Evolutionary conservation across 192 early-diverging fungal genomes (phyloP), one percentile per base, ranked within the genome.

Genomic region (Coemansia sp.): DNA sequence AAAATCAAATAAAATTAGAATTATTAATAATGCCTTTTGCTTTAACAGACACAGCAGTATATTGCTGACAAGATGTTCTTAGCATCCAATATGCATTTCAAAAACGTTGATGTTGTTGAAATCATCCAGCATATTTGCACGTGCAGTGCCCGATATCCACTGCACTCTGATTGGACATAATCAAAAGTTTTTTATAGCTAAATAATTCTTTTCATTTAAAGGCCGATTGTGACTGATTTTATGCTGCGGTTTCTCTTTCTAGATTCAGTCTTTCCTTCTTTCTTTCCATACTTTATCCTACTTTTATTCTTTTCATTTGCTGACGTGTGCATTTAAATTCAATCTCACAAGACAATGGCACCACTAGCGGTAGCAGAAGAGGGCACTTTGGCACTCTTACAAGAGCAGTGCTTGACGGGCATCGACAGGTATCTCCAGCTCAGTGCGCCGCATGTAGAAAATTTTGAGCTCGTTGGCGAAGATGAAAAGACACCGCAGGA

Each of bases 391-490:
- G 15, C 47, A 42, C 60, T 42, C 61, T 59, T n/a, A 19, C 67
- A 43, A 22, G 37, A 42, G 58, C 57, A 32, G 10, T 72, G 80
- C 42, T 21, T 61, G 6, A 62, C 72, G 8, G 80, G 80, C 16
- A 58, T 74, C 47, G 63, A 74, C 39, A 75, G 80, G 42, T 72
- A 71, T 55, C 51, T 82, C 45, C 66, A 70, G 55, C 80, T 82
- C 62, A 72, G 74, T 43, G 80, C 80, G 5, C 72, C 72, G 15
- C 80, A 82, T 18, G 80, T 82, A 10, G 63, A 77, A 41, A 58
- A 71, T 61, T 82, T 82, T 73, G 74, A 77, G 74, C 75, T 82
- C 13, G 80, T 79, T 65, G 75, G 72, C 48, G 81, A 79, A 1
- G 46, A 61, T 10, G 77, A 71, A 41, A 67, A 79, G 60, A 83